Evolutionary conservation across 1,139 yeast species (phyloP).

Genomic region (Sugiyamaella xylanicola): DNA sequence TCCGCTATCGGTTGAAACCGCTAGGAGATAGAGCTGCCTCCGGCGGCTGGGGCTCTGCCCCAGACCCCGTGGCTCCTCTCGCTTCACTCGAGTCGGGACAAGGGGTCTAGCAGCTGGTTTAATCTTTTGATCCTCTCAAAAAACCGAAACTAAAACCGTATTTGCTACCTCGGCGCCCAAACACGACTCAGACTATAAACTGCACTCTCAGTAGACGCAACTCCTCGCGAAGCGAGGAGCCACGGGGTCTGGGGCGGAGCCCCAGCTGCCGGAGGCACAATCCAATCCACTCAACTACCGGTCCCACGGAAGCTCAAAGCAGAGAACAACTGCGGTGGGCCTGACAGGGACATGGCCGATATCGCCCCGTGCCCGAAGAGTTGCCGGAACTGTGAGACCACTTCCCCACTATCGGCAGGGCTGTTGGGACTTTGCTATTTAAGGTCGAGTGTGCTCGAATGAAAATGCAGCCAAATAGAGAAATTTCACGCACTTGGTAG

Average conservation of each 20-base stretch:
- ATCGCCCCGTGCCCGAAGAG: slow-evolving; percentile 6
- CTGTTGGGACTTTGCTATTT: slow-evolving; percentile 2
- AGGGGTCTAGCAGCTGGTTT: no score
- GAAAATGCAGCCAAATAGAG: slow-evolving; percentile 1
- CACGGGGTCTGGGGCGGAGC: not conserved
- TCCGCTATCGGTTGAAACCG: no score
- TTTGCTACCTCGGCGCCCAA: no score
- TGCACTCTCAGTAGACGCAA: no score
- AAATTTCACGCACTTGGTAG: not conserved
- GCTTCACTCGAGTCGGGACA: slow-evolving; percentile 1
- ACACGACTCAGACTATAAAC: no score
- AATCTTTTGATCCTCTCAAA: no score
- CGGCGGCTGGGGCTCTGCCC: not conserved
- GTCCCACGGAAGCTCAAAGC: not conserved
- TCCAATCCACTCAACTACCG: no score
- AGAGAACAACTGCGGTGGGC: not conserved
- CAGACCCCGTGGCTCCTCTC: slow-evolving; percentile 6
- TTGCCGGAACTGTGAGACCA: not conserved
- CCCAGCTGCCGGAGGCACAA: not conserved
- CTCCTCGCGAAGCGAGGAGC: slow-evolving; percentile 1
- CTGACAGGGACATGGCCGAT: not conserved
- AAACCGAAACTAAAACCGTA: no score
- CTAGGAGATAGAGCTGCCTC: not conserved
- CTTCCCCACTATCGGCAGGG: slow-evolving; percentile 1
- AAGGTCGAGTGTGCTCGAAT: not conserved